These are phyloP conservation scores for Spirogloea muscicola DNA, from an alignment of 139 green algal species.

Conservation along the genomic window DNA sequence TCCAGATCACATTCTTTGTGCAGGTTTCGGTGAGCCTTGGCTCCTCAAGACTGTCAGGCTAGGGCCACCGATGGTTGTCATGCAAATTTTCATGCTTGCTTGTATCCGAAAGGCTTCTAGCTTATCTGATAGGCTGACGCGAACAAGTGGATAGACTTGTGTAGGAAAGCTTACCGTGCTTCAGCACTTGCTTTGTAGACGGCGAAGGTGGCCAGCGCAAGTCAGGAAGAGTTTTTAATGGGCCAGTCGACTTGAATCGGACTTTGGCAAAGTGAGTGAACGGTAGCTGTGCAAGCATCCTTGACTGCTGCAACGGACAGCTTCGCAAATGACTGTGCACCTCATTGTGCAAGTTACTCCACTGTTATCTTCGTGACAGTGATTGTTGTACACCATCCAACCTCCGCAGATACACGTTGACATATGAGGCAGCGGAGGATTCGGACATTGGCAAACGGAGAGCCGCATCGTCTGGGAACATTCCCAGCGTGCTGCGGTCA, in stretches of 20 bases:
- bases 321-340: no score
- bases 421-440: constrained; percentile 37
- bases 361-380: no score
- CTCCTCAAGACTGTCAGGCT: no score
- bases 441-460: constrained; percentile 41
- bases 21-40: no score
- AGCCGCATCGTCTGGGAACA: neutral
- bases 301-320: neutral
- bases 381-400: no score
- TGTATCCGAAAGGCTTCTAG: neutral
- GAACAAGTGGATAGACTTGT: no score
- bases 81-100: neutral
- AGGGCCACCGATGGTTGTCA: no score
- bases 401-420: constrained; percentile 35
- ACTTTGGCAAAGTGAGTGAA: constrained; percentile 13
- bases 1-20: no score
- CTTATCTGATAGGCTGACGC: no score
- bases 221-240: constrained; percentile 27
- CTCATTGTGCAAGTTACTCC: no score
- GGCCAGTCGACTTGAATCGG: constrained; percentile 16
- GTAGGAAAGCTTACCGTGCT: no score
- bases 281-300: neutral
- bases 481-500: no score
- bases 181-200: neutral
- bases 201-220: neutral